These are phyloP conservation scores for Solanum ahanhuiri DNA, from an alignment of 257 asterid genomes.

Conservation along the genomic window DNA sequence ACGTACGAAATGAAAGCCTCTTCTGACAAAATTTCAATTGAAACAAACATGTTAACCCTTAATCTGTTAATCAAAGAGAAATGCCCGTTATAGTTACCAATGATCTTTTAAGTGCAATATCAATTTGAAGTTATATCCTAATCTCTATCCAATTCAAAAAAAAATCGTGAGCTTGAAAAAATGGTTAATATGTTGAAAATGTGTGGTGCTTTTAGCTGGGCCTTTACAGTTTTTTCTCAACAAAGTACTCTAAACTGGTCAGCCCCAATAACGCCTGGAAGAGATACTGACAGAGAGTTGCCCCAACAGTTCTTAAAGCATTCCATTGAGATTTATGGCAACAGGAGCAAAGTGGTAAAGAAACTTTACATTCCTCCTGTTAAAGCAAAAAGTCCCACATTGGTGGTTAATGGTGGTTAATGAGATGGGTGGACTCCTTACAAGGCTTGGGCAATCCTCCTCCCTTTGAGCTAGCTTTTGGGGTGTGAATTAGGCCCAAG, in stretches of 20 bases:
- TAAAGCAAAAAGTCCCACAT: too few species aligned
- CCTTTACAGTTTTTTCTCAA: not conserved
- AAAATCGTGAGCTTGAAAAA: not conserved
- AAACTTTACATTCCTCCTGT: not conserved
- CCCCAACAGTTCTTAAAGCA: not conserved
- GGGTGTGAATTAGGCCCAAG: too few species aligned
- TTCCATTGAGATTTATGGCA: not conserved
- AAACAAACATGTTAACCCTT: not conserved
- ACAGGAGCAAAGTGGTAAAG: not conserved
- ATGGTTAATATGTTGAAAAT: not conserved
- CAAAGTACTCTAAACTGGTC: not conserved
- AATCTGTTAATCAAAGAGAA: not conserved
- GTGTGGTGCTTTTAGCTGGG: not conserved
- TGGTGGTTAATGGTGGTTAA: too few species aligned
- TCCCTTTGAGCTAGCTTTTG: too few species aligned
- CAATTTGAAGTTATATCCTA: not conserved
- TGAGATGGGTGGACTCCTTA: too few species aligned
- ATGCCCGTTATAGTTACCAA: not conserved
- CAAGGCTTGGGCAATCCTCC: too few species aligned
- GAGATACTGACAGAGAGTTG: not conserved
- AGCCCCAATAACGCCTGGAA: not conserved
- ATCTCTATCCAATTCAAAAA: not conserved
- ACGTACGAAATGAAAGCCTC: not conserved
- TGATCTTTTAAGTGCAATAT: not conserved
- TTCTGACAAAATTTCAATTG: not conserved